Base-by-base conservation (phyloP, 108 stramenopile species). In the Nitzschia sp. region DNA sequence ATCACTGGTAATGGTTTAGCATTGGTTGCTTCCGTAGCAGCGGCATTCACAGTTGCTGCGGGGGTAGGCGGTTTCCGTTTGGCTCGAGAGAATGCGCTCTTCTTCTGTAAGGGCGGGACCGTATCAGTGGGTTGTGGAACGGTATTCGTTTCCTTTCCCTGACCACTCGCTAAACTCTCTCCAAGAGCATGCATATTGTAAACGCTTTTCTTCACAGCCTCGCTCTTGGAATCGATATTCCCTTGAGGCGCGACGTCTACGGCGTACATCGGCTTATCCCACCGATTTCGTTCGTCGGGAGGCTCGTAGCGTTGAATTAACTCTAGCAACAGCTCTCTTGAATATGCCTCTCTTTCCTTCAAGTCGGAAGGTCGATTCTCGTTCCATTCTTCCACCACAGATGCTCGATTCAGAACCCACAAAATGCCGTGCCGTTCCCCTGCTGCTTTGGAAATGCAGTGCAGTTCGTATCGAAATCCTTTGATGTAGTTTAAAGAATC, bases 401-500 rank as follows among this genome's bases (percentile, higher is more conserved):
- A 76, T 45, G 75, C 35, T 26, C 38, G 28, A 72, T 85, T 88
- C 32, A 86, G 52, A 34, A 91, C 75, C 94, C 90, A 95, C 29
- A 95, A 38, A 26, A 95, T 86, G 25, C 90, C 88, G 68, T 95
- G 94, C 29, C 72, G 60, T 65, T 89, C 77, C 41, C 78, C 79
- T n/a, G 79, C 80, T 23, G 91, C 88, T 55, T 92, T 92, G 32
- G 87, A 81, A 30, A 95, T 83, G 64, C 94, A 95, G 57, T 90
- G 87, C 62, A 95, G 63, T 53, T 95, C 91, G 68, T 95, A 95
- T 16, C 91, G 86, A 77, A 82, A 95, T 36, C 94, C 94, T 63
- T 95, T 95, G 74, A 95, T 95, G 76, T 92, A 92, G 67, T 95
- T 95, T 50, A 95, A 31, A 2, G 88, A 89, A 85, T 95, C 94